Conservation (phyloP, 2,329 filamentous ascomycete species). For the Coleophoma cylindrospora region DNA sequence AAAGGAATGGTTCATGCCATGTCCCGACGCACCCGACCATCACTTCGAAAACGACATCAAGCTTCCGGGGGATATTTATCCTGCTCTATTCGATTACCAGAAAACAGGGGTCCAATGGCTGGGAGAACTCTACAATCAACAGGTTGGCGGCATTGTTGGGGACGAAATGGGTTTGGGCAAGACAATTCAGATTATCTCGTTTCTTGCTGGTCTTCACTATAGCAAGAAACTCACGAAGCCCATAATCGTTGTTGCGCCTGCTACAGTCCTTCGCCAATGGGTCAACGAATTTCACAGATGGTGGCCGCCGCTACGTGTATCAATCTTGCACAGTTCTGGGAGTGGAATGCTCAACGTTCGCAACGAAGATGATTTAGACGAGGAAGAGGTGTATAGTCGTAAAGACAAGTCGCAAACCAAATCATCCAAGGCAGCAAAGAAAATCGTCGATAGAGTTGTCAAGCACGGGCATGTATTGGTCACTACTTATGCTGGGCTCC, state of each 20-base stretch:
- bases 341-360: constrained; percentile 89
- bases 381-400: constrained; percentile 43
- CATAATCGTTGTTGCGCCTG: constrained; percentile 86
- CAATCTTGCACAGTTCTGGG: constrained; percentile 90
- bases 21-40: constrained; percentile 76
- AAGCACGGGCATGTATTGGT: constrained; percentile 87
- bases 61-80: constrained; percentile 88
- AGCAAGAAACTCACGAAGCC: constrained; percentile 81
- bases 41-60: constrained; percentile 67
- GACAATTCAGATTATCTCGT: constrained; percentile 67
- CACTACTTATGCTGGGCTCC: constrained; percentile 93
- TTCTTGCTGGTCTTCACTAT: constrained; percentile 82
- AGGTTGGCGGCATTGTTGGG: constrained; percentile 89
- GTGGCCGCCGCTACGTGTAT: constrained; percentile 98
- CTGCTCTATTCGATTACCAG: constrained; percentile 91
- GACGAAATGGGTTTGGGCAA: constrained; percentile 99
- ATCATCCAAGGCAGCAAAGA: constrained; percentile 65
- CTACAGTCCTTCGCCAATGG: constrained; percentile 95
- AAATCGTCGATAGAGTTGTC: constrained; percentile 77
- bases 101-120: constrained; percentile 97
- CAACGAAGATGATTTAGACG: constrained; percentile 53
- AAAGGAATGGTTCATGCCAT: constrained; percentile 79
- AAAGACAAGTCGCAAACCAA: constrained; percentile 39
- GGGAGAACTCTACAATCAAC: constrained; percentile 83
- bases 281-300: constrained; percentile 97